Evolutionary conservation across 116 monocot genomes (phyloP).

Genomic region (Iris pallida): DNA sequence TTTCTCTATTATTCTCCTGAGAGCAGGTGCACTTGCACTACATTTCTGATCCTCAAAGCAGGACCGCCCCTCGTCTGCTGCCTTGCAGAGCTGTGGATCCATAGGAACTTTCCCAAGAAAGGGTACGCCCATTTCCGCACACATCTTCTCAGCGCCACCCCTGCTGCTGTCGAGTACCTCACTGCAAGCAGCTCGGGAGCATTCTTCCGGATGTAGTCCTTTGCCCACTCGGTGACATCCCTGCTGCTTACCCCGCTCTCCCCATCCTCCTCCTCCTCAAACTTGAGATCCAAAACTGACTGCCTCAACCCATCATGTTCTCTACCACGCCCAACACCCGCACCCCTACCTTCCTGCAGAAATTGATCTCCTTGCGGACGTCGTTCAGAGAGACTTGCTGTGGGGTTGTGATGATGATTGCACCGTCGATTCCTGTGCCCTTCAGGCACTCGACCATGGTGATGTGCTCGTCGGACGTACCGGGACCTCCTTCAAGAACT

Average conservation of each 20-base stretch:
- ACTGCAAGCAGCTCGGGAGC: constrained; percentile 56
- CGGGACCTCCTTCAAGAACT: constrained; percentile 95
- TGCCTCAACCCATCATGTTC: constrained; percentile 92
- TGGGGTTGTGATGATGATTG: constrained; percentile 83
- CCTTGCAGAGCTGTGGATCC: constrained; percentile 83
- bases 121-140: constrained; percentile 73
- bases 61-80: constrained; percentile 80
- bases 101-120: constrained; percentile 85
- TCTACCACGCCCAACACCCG: constrained; percentile 81
- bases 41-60: constrained; percentile 73
- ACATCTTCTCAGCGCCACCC: constrained; percentile 83
- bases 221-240: constrained; percentile 60
- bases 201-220: constrained; percentile 47
- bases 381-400: constrained; percentile 87
- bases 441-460: constrained; percentile 77
- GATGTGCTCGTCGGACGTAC: constrained; percentile 92
- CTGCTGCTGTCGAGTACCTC: constrained; percentile 81
- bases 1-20: constrained; percentile 32
- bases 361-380: constrained; percentile 95
- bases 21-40: constrained; percentile 53
- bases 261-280: constrained; percentile 34
- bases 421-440: constrained; percentile 72
- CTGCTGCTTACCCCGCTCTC: constrained; percentile 8
- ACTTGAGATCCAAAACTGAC: constrained; percentile 45
- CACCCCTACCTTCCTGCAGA: constrained; percentile 87